Evolutionary conservation across 805 yeast genomes (phyloP).

Genomic region (Zygosaccharomyces pseudorouxii): DNA sequence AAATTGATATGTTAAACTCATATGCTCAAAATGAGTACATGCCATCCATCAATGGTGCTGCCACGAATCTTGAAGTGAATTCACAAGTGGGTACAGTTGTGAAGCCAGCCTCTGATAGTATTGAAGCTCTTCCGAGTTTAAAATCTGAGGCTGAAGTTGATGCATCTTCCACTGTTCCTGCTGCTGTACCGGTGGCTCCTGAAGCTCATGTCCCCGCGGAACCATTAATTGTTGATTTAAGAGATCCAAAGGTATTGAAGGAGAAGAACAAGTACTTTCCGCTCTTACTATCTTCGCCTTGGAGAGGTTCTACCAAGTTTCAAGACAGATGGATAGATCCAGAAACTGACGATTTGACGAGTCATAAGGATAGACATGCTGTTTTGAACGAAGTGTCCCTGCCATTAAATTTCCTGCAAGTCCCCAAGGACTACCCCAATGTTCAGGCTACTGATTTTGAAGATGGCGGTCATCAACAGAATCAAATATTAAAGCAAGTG

Average conservation of each 20-base stretch:
- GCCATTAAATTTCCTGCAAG: conserved; percentile 15
- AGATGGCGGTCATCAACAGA: conserved; percentile 29
- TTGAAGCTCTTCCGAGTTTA: not conserved
- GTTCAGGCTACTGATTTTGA: conserved; percentile 32
- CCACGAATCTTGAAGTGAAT: not conserved
- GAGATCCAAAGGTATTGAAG: conserved; percentile 22
- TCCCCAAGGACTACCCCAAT: conserved; percentile 19
- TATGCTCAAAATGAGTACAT: conserved; percentile 35
- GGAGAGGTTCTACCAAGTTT: conserved; percentile 19
- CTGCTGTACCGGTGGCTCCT: not conserved
- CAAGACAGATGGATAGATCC: conserved; percentile 15
- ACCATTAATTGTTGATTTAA: conserved; percentile 9
- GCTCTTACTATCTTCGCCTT: conserved; percentile 25
- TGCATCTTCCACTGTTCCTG: not conserved
- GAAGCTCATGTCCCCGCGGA: conserved; percentile 5
- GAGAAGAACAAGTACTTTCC: conserved; percentile 42
- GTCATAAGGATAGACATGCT: conserved; percentile 25
- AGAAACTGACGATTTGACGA: conserved; percentile 19
- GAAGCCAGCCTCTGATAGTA: not conserved
- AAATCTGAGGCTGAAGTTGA: not conserved
- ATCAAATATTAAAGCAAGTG: conserved; percentile 31
- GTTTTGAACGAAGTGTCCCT: conserved; percentile 25
- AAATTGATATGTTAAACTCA: conserved; percentile 34
- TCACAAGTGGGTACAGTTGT: not conserved
- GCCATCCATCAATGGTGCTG: conserved; percentile 27